Conservation (phyloP, 164 flowering plant species). For the Berberis thunbergii region DNA sequence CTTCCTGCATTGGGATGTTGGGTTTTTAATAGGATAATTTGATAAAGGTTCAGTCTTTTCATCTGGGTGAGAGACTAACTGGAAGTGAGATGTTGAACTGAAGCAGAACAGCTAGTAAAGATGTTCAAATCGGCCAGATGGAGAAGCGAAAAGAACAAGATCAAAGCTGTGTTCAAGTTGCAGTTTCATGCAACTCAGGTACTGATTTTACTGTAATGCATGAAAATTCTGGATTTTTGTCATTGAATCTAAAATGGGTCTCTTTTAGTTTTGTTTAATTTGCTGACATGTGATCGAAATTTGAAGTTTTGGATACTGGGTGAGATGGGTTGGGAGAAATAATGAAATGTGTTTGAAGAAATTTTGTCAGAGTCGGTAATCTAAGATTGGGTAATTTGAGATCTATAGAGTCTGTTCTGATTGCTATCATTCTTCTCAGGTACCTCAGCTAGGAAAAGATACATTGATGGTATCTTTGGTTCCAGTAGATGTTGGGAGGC, state of each 20-base stretch:
- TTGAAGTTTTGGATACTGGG: not conserved
- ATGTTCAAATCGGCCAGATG: constrained; percentile 83
- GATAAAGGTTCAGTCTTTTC: not conserved
- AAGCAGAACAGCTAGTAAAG: constrained; percentile 14
- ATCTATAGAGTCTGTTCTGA: constrained; percentile 1
- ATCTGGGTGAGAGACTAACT: not conserved
- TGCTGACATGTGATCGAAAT: not conserved
- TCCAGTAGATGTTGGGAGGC: constrained; percentile 75
- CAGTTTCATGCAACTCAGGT: constrained; percentile 92
- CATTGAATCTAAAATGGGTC: constrained; percentile 4
- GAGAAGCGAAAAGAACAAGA: constrained; percentile 86
- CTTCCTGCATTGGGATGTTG: constrained; percentile 2
- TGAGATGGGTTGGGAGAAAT: not conserved
- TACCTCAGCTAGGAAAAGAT: constrained; percentile 46
- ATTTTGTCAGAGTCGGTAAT: constrained; percentile 2
- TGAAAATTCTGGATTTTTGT: not conserved
- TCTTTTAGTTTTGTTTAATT: constrained; percentile 1
- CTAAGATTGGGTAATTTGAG: constrained; percentile 9
- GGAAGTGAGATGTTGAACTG: not conserved
- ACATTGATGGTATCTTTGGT: constrained; percentile 54
- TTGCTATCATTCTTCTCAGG: constrained; percentile 28
- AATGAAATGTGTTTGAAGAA: not conserved
- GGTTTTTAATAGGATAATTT: constrained; percentile 1
- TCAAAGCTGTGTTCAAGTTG: constrained; percentile 66
- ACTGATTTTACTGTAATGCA: not conserved